Percentiles rank a stretch among this genome's conserved stretches.
These are phyloP conservation scores for Litsea cubeba DNA, from an alignment of 164 flowering plant species.

Conservation along the genomic window DNA sequence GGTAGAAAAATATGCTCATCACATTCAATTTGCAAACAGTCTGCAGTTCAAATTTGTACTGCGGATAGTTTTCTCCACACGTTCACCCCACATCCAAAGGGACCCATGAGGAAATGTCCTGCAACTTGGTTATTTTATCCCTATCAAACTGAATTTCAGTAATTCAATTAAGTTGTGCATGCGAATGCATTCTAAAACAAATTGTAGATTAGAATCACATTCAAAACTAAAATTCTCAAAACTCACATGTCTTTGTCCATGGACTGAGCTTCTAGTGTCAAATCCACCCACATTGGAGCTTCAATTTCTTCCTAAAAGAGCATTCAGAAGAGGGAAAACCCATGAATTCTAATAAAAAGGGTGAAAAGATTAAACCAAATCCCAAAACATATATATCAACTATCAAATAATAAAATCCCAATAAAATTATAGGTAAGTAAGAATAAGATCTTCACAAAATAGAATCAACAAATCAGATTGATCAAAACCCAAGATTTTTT, in stretches of 20 bases:
- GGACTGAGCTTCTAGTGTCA: conserved; percentile 33
- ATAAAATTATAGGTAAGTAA: too few species aligned
- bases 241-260: conserved; percentile 45
- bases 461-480: too few species aligned
- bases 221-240: not conserved
- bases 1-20: too few species aligned
- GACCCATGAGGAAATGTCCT: too few species aligned
- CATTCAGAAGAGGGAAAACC: conserved; percentile 6
- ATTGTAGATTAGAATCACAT: not conserved
- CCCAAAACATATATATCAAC: not conserved
- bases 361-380: too few species aligned
- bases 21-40: too few species aligned
- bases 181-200: not conserved
- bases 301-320: conserved; percentile 68
- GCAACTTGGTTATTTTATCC: too few species aligned
- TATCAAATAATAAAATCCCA: not conserved
- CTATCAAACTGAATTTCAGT: too few species aligned
- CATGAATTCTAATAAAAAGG: not conserved
- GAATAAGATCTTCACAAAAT: not conserved
- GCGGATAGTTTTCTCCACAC: too few species aligned
- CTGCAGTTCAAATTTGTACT: too few species aligned
- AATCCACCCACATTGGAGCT: conserved; percentile 85
- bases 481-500: too few species aligned
- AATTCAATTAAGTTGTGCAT: not conserved
- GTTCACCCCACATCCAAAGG: too few species aligned